A percentile compares a stretch with the other conserved stretches of the same genome.
phyloP scores from a whole-genome alignment of 2,329 filamentous ascomycete species.

The Colletotrichum filicis region DNA sequence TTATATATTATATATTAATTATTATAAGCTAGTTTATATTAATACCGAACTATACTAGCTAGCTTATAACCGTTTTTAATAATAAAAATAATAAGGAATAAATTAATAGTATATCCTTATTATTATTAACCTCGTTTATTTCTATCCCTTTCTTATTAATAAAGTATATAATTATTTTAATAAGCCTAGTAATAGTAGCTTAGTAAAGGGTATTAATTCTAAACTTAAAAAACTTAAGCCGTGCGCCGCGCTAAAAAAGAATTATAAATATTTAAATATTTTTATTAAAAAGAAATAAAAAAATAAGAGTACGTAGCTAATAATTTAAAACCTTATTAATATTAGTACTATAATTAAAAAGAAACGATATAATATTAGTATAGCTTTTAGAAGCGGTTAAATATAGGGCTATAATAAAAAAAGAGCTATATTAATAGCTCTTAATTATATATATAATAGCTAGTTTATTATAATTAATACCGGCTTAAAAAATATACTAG shows the following conservation, averaged over 20 bases:
- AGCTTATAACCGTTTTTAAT: not conserved
- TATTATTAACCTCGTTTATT: not conserved
- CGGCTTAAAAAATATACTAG: no score
- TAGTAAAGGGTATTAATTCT: not conserved
- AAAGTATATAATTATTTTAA: not conserved
- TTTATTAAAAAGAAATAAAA: not conserved
- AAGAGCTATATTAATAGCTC: not conserved
- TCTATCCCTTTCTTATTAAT: not conserved
- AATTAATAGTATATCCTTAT: not conserved
- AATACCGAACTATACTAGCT: not conserved
- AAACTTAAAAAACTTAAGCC: not conserved
- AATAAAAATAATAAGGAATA: not conserved
- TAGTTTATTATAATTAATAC: slow-evolving; percentile 7
- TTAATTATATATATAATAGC: not conserved
- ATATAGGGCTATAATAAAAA: slow-evolving; percentile 3
- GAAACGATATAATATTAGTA: not conserved
- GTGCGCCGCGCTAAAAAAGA: not conserved
- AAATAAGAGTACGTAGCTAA: not conserved
- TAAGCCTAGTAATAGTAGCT: not conserved
- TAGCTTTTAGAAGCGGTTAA: not conserved
- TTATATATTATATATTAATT: not conserved
- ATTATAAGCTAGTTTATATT: not conserved
- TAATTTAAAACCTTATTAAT: not conserved
- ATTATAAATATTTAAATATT: not conserved
- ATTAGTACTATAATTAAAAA: not conserved